A percentile compares a stretch with the other conserved stretches of the same genome.
phyloP scores from a whole-genome alignment of 2,329 filamentous ascomycete species.

The Sphaceloma murrayae region DNA sequence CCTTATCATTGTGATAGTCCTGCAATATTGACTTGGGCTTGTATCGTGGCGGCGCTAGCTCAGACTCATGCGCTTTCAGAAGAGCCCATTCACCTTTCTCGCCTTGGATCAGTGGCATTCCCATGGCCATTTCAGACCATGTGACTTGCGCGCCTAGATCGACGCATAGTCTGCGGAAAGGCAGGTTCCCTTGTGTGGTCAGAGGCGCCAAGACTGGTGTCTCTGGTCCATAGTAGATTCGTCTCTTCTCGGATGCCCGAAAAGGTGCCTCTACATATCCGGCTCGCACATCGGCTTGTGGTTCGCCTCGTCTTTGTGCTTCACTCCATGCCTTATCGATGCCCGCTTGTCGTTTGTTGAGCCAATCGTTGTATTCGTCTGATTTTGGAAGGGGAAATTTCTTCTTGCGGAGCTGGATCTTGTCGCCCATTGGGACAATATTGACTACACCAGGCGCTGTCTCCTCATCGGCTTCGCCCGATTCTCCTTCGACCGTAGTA shows the following conservation, averaged over 20 bases:
- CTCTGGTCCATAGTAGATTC: conserved; percentile 86
- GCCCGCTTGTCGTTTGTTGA: conserved; percentile 51
- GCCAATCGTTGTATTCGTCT: conserved; percentile 67
- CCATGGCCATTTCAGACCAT: conserved; percentile 98
- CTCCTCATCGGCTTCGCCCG: conserved; percentile 24
- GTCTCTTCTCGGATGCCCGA: conserved; percentile 83
- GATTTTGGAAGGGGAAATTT: conserved; percentile 61
- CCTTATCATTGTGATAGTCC: conserved; percentile 71
- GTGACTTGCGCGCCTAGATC: conserved; percentile 85
- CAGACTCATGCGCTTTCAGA: conserved; percentile 82
- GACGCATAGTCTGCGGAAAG: conserved; percentile 82
- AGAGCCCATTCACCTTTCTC: conserved; percentile 90
- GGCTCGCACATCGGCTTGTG: conserved; percentile 49
- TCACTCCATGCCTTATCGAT: conserved; percentile 23
- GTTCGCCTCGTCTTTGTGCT: conserved; percentile 31
- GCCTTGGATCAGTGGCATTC: conserved; percentile 79
- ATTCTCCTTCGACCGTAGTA: conserved; percentile 33
- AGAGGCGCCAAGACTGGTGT: conserved; percentile 89
- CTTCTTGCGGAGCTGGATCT: conserved; percentile 65
- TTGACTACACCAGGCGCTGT: conserved; percentile 62
- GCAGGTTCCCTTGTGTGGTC: conserved; percentile 92
- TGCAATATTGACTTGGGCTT: conserved; percentile 52
- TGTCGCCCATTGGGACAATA: conserved; percentile 57
- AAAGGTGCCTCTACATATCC: conserved; percentile 78
- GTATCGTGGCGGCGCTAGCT: conserved; percentile 63